Evolutionary conservation across 2,329 filamentous ascomycete genomes (phyloP), one percentile per base, ranked within the genome.

Genomic region (Trichoderma brevicompactum): DNA sequence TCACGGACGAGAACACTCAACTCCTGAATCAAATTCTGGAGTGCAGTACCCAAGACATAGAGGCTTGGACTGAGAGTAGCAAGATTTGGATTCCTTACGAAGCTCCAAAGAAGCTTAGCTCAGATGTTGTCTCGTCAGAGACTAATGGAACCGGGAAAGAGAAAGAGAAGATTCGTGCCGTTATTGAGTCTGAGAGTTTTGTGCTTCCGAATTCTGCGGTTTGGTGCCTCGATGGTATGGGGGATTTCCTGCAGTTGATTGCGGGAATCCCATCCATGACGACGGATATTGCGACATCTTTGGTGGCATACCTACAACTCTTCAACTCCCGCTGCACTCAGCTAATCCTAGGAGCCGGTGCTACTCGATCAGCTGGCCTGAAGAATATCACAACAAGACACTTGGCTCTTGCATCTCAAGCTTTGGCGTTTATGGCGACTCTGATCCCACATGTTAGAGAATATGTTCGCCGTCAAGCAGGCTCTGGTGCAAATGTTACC

Each of bases 271-370:
- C 95, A 1, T 94, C 90, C 67, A 94, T 97, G 87, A 91, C 92
- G 1, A 83, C 89, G 2, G 93, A 97, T 66, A 89, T 97, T 61
- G 91, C 92, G 0, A 82, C 86, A 2, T 89, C 89, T 0, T 85
- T 99, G 10, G 82, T 97, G 48, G 89, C 95, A 23, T 96, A 96
- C 73, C 83, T 98, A 13, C 92, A 95, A 69, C 84, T 96, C 4
- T 99, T 98, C 83, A 97, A 99, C 77, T 97, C 93, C 2, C 90
- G 95, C 19, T 94, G 94, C 65, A 96, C 91, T n/a, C 95, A 99
- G 75, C 85, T 99, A 65, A 97, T 99, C 69, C 87, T 99, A 7
- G 95, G 95, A 1, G 95, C 95, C 1, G 95, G 95, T 5, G 95
- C 95, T 4, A 97, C 92, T 5, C 85, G 88, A 41, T 93, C 91